phyloP scores from a whole-genome alignment of 2,329 filamentous ascomycete genomes.

The Neoscytalidium dimidiatum region DNA sequence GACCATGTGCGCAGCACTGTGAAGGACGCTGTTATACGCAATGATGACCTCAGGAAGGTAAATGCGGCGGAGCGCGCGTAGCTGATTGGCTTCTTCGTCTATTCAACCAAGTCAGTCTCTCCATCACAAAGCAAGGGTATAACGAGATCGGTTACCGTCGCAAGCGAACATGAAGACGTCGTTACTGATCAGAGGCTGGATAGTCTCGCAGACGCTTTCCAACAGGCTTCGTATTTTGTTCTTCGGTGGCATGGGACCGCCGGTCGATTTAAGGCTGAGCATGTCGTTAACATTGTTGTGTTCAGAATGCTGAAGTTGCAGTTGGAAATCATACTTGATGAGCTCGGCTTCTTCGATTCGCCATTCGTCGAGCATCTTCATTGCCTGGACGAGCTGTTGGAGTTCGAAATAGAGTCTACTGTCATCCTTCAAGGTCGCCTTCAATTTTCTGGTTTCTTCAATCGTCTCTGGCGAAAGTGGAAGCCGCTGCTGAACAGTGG shows the following conservation, averaged over 20 bases:
- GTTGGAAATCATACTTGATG: constrained; percentile 28
- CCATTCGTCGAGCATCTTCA: constrained; percentile 47
- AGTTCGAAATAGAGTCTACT: constrained; percentile 45
- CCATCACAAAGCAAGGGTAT: background rate
- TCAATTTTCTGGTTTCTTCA: constrained; percentile 24
- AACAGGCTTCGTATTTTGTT: constrained; percentile 42
- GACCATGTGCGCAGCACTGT: constrained; percentile 74
- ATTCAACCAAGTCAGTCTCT: constrained; percentile 12
- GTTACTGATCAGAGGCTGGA: constrained; percentile 38
- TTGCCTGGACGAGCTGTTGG: constrained; percentile 43
- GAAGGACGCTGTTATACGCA: constrained; percentile 78
- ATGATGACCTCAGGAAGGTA: constrained; percentile 87
- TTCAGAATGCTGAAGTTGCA: background rate
- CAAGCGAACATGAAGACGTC: constrained; percentile 31
- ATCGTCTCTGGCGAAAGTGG: constrained; percentile 22
- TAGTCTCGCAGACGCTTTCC: constrained; percentile 39
- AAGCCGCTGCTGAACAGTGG: constrained; percentile 2
- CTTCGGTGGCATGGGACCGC: constrained; percentile 25
- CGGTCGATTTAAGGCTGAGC: constrained; percentile 10
- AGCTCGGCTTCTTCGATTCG: constrained; percentile 43
- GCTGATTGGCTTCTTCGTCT: constrained; percentile 61
- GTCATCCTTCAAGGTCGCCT: constrained; percentile 19
- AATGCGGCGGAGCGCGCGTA: constrained; percentile 66
- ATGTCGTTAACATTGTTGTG: background rate
- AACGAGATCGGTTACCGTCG: constrained; percentile 24